Conservation (phyloP, 177 flowering plant species). For the Tripterygium wilfordii region DNA sequence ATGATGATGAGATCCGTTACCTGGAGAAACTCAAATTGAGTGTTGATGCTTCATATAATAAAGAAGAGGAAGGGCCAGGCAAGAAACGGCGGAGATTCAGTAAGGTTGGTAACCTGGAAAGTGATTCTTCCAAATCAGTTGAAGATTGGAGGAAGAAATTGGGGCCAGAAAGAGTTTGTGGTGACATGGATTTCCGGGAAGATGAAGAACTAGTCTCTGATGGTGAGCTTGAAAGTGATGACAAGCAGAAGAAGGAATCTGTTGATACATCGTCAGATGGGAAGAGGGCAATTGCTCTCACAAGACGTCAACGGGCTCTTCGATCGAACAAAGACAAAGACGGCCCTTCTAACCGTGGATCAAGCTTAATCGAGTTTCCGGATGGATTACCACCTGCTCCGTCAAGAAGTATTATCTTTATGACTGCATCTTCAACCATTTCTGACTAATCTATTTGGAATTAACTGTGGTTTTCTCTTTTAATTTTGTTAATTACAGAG, state of each 20-base stretch:
- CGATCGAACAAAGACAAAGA: slow-evolving; percentile 82
- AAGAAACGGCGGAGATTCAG: slow-evolving; percentile 35
- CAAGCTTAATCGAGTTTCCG: slow-evolving; percentile 76
- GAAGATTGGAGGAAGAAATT: slow-evolving; percentile 49
- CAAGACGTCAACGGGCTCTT: slow-evolving; percentile 89
- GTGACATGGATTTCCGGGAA: slow-evolving; percentile 56
- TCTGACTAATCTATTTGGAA: background rate
- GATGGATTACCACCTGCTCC: slow-evolving; percentile 91
- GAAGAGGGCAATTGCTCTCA: slow-evolving; percentile 70
- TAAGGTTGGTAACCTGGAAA: slow-evolving; percentile 39
- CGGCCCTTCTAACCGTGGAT: slow-evolving; percentile 34
- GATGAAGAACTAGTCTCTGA: slow-evolving; percentile 53
- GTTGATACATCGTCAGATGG: slow-evolving; percentile 43
- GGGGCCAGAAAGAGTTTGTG: slow-evolving; percentile 35
- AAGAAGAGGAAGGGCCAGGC: slow-evolving; percentile 34
- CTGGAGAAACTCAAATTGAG: slow-evolving; percentile 54
- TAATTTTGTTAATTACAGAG: slow-evolving; percentile 31
- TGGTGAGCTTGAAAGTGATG: slow-evolving; percentile 45
- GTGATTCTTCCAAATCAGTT: slow-evolving; percentile 21
- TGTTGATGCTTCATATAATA: slow-evolving; percentile 16
- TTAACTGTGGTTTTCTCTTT: slow-evolving; percentile 2
- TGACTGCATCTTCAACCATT: too few species aligned
- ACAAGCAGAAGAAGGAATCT: slow-evolving; percentile 55
- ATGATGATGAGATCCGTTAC: slow-evolving; percentile 71
- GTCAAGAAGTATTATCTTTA: slow-evolving; percentile 70